A percentile compares a stretch with the other conserved stretches of the same genome.
Evolutionary conservation across 495 filamentous ascomycete genomes (phyloP).

Genomic region (Penicillium roqueforti): DNA sequence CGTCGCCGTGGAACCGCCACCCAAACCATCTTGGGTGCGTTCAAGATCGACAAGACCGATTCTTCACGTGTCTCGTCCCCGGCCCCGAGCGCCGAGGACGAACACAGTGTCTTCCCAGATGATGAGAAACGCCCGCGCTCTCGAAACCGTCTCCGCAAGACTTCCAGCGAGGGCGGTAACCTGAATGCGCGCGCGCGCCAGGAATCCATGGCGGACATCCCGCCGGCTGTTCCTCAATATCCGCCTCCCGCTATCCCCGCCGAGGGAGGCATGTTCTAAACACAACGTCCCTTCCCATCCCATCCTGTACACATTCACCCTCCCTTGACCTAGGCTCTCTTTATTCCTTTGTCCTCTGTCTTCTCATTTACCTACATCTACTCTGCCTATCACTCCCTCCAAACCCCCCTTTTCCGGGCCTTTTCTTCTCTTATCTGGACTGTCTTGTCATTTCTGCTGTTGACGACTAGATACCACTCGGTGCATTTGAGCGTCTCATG

Average conservation of each 20-base stretch:
- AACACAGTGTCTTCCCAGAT: constrained; percentile 46
- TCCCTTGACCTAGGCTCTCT: constrained; percentile 7
- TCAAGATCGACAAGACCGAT: constrained; percentile 40
- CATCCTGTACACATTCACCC: constrained; percentile 1
- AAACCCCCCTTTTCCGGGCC: not conserved
- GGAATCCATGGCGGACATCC: constrained; percentile 33
- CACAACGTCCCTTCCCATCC: not conserved
- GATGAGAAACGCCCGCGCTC: constrained; percentile 47
- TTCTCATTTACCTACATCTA: constrained; percentile 15
- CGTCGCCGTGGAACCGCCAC: constrained; percentile 56
- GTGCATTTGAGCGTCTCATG: constrained; percentile 13
- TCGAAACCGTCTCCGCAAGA: constrained; percentile 52
- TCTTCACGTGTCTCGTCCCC: constrained; percentile 22
- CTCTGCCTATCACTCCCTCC: not conserved
- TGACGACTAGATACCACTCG: constrained; percentile 13
- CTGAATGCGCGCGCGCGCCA: constrained; percentile 40
- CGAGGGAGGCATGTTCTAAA: constrained; percentile 46
- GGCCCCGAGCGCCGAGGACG: constrained; percentile 34
- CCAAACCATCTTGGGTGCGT: constrained; percentile 49
- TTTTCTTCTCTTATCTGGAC: constrained; percentile 2
- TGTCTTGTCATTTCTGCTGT: constrained; percentile 9
- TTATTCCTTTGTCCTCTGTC: constrained; percentile 7
- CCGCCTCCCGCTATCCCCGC: constrained; percentile 38
- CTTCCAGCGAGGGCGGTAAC: constrained; percentile 44
- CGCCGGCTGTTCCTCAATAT: constrained; percentile 36